Evolutionary conservation across 2,329 filamentous ascomycete species (phyloP), one percentile per base, ranked within the genome.

Genomic region (Bipolaris bicolor): DNA sequence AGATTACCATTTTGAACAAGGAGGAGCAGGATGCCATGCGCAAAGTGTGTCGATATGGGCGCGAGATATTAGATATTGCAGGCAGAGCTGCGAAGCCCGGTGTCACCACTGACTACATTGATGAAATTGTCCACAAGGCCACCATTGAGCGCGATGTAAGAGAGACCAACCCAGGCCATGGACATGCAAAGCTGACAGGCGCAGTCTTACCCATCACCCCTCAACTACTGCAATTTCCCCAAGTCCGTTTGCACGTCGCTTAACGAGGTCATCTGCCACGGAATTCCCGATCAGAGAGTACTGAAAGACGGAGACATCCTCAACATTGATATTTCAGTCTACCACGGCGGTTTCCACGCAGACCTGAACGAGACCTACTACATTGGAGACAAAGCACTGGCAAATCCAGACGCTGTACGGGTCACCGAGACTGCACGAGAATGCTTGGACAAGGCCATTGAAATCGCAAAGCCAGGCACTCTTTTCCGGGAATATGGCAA

Each of bases 341-440:
- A 96, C 78, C 92, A 98, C 75, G 90, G 89, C 60, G 95, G 95
- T 52, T 98, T 94, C 80, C 95, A 99, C 75, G 92, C 92, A 53
- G 95, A 99, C 76, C 82, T 99, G 53, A 99, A 99, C 80, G 95
- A 99, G 81, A 99, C 95, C 11, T 99, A 98, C 80, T 99, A 99
- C 76, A 90, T 99, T 46, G 95, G 95, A 55, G 90, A 96, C 67
- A 92, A 90, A 72, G 91, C 95, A 40, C 86, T 86, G 70, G 87
- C 90, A 7, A 89, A 98, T 70, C 87, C 92, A 0, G 93, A 98
- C 66, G 86, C 90, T 3, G 92, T 98, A 29, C 88, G 93, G 31
- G 91, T 99, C 0, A 91, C 96, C 1, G 95, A 99, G 79, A 88
- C 93, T 5, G 88, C 95, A 16, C 86, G 95, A 67, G 90, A 97